These are phyloP conservation scores for Teunomyces lycoperdinae DNA, from an alignment of 805 yeast species.

Conservation along the genomic window DNA sequence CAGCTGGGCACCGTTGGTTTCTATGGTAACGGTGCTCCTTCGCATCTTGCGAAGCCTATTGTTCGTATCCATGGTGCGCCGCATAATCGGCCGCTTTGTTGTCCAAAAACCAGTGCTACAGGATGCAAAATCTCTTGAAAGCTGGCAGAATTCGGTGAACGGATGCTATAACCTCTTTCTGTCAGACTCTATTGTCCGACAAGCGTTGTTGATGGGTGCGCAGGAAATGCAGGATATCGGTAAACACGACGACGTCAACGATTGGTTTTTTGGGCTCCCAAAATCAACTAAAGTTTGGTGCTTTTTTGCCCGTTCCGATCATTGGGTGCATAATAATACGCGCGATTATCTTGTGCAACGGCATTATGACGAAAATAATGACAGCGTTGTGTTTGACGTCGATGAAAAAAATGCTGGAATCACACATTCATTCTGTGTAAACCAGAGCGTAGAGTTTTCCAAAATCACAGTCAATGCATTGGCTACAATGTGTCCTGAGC, in stretches of 20 bases:
- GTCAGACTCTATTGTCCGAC: constrained; percentile 46
- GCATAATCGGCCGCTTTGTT: constrained; percentile 19
- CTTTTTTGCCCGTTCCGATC: constrained; percentile 57
- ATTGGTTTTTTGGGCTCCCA: constrained; percentile 37
- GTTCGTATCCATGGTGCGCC: constrained; percentile 19
- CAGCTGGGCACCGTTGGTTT: constrained; percentile 37
- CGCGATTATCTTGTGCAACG: constrained; percentile 42
- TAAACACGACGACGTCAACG: constrained; percentile 51
- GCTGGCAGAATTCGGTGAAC: constrained; percentile 35
- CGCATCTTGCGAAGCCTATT: constrained; percentile 29
- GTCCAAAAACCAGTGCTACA: constrained; percentile 23
- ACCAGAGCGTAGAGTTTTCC: constrained; percentile 52
- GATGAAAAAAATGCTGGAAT: constrained; percentile 37
- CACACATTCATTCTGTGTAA: constrained; percentile 61
- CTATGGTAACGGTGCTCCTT: constrained; percentile 22
- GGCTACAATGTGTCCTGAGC: constrained; percentile 1
- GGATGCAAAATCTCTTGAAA: constrained; percentile 16
- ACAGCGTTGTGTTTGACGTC: constrained; percentile 27
- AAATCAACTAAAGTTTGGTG: constrained; percentile 44
- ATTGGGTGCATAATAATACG: constrained; percentile 60
- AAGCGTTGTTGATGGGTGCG: constrained; percentile 53
- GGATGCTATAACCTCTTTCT: constrained; percentile 44
- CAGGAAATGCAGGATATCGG: constrained; percentile 56
- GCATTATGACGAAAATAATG: constrained; percentile 28
- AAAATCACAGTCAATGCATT: constrained; percentile 30